Base-by-base conservation (phyloP, 2,329 filamentous ascomycete genomes). In the Stemphylium lycopersici region DNA sequence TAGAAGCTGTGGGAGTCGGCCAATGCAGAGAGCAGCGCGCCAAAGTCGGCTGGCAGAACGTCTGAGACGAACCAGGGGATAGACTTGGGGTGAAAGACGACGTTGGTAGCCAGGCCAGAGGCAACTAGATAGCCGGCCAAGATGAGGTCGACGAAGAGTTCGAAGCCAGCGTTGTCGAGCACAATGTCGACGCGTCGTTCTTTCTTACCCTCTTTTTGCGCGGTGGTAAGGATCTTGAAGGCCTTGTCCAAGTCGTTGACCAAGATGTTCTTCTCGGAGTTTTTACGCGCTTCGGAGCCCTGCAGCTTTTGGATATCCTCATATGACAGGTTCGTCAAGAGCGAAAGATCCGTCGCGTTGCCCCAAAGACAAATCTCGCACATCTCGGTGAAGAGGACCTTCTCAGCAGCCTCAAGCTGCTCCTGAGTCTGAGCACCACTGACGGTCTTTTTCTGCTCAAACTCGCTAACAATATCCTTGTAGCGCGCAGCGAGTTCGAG, bases 31-130 rank as follows among this genome's bases (percentile, higher is more conserved):
- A 99, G 84, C 2, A 98, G 83, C n/a, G 88, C 87, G 1, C 81
- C 83, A 66, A 98, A 97, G 77, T 99, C 95, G 36, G 80, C 83
- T 0, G 93, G 93, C 10, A 96, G 77, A 3, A 98, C 95, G 68
- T 99, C 95, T 0, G 92, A 97, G 42, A 99, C 95, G 72, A 98
- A 99, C 95, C 95, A 99, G 0, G 95, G 95, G 54, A 99, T 93
- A 18, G 87, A 88, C 79, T 99, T 99, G 46, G 95, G 93, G 69
- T 96, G 93, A 8, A 99, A 83, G 16, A 98, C 87, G 12, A 99
- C 83, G 20, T 87, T 86, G 0, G 93, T 97, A 0, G 95, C 95
- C 5, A 99, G 85, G 0, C 89, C 90, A 0, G 91, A 83, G 0
- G 91, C 87, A 6, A 99, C 82, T 12, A 99, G 82, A 72, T 96